A percentile compares a stretch with the other conserved stretches of the same genome.
These are phyloP conservation scores for Melampsora medusae DNA, from an alignment of 1,284 basidiomycete genomes.

Conservation along the genomic window DNA sequence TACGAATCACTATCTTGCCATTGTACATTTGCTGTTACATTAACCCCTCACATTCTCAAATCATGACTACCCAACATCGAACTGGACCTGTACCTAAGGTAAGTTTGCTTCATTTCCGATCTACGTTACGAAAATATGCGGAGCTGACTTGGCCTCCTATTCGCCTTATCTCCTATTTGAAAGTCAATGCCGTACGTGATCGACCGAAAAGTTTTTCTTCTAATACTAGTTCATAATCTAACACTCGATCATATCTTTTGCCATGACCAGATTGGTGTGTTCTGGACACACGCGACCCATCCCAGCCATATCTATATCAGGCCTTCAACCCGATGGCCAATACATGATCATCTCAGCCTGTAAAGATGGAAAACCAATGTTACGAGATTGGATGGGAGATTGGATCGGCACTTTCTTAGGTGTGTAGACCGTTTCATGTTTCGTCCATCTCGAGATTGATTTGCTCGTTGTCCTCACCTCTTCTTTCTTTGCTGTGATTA, in stretches of 20 bases:
- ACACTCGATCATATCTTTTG: not conserved
- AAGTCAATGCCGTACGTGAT: too few relatives aligned
- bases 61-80: too few relatives aligned
- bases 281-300: slow-evolving; percentile 43
- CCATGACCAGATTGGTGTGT: slow-evolving; percentile 20
- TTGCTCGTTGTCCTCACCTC: not conserved
- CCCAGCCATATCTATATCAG: slow-evolving; percentile 37
- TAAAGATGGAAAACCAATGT: slow-evolving; percentile 43
- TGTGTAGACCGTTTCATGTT: slow-evolving; percentile 47
- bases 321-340: slow-evolving; percentile 41
- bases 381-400: slow-evolving; percentile 65
- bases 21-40: too few relatives aligned
- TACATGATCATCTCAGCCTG: slow-evolving; percentile 44
- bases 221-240: too few relatives aligned
- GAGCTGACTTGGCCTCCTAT: too few relatives aligned
- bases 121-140: too few relatives aligned
- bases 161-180: too few relatives aligned
- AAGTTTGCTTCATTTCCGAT: too few relatives aligned
- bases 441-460: not conserved
- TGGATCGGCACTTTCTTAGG: slow-evolving; percentile 97
- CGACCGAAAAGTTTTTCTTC: too few relatives aligned
- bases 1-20: too few relatives aligned
- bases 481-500: slow-evolving; percentile 42
- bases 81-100: too few relatives aligned
- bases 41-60: too few relatives aligned